Percentiles rank a stretch among this genome's conserved stretches.
phyloP scores from a whole-genome alignment of 768 basidiomycete genomes.

The Hebeloma cylindrosporum region DNA sequence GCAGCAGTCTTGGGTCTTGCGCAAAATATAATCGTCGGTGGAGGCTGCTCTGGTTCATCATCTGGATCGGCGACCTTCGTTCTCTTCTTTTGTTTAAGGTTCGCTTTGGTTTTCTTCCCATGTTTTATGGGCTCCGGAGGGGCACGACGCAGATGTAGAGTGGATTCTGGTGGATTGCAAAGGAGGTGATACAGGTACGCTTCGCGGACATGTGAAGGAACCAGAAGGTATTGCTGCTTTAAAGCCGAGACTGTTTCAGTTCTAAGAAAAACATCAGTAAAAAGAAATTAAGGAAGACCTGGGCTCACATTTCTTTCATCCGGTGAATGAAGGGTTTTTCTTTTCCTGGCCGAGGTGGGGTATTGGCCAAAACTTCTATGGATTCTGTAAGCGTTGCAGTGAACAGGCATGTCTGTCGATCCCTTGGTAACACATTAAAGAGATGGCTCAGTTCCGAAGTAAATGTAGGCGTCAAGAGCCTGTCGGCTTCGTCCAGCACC shows the following conservation, averaged over 20 bases:
- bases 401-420: slow-evolving; percentile 95
- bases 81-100: slow-evolving; percentile 36
- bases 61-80: slow-evolving; percentile 40
- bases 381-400: slow-evolving; percentile 92
- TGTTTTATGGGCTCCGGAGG: slow-evolving; percentile 52
- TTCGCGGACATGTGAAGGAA: slow-evolving; percentile 94
- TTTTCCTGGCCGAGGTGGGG: slow-evolving; percentile 78
- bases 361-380: slow-evolving; percentile 74
- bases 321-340: slow-evolving; percentile 84
- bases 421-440: slow-evolving; percentile 73
- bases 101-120: slow-evolving; percentile 30
- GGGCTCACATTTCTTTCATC: slow-evolving; percentile 61
- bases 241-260: slow-evolving; percentile 88
- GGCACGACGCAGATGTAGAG: slow-evolving; percentile 61
- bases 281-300: not conserved
- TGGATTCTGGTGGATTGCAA: slow-evolving; percentile 83
- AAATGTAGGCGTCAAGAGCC: slow-evolving; percentile 87
- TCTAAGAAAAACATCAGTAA: slow-evolving; percentile 37
- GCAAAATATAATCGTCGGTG: slow-evolving; percentile 96
- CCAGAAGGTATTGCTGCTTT: slow-evolving; percentile 86
- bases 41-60: slow-evolving; percentile 69
- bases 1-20: slow-evolving; percentile 84
- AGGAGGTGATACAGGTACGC: slow-evolving; percentile 88
- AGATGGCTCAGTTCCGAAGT: slow-evolving; percentile 79
- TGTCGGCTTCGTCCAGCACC: slow-evolving; percentile 97